phyloP scores from a whole-genome alignment of 202 grass and related monocot species.

The Eragrostis tef region DNA sequence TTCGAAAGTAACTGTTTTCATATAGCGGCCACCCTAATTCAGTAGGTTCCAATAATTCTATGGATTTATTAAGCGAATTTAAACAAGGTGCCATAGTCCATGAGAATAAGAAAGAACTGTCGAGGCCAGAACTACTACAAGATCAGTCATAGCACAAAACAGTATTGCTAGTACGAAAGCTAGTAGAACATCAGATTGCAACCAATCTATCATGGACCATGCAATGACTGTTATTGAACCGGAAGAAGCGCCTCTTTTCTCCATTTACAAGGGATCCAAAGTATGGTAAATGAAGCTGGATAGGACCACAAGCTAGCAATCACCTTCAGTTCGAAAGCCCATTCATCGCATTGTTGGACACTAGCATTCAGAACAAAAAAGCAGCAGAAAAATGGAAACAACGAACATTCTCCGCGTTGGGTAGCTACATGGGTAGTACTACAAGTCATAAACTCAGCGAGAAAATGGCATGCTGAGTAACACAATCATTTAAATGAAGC shows the following conservation, averaged over 20 bases:
- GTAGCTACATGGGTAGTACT: background rate
- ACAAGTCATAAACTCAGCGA: background rate
- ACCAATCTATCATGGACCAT: background rate
- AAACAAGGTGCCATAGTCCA: background rate
- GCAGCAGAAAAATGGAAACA: background rate
- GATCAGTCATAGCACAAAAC: background rate
- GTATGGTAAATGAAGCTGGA: background rate
- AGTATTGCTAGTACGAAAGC: background rate
- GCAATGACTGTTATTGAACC: background rate
- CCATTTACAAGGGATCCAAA: background rate
- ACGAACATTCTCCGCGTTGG: background rate
- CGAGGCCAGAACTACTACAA: background rate
- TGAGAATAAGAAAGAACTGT: background rate
- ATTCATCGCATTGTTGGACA: conserved; percentile 14
- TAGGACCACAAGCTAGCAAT: conserved; percentile 18
- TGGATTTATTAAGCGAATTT: background rate
- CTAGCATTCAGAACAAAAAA: background rate
- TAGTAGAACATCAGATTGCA: background rate
- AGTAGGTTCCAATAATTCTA: background rate
- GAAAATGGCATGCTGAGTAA: background rate
- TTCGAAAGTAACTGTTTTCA: background rate
- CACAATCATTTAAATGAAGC: background rate
- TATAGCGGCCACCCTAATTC: background rate
- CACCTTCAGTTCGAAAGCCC: background rate
- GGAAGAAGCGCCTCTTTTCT: conserved; percentile 9